Percentiles rank a stretch among this genome's conserved stretches.
These are phyloP conservation scores for Scutellaria barbata DNA, from an alignment of 257 asterid genomes.

Conservation along the genomic window DNA sequence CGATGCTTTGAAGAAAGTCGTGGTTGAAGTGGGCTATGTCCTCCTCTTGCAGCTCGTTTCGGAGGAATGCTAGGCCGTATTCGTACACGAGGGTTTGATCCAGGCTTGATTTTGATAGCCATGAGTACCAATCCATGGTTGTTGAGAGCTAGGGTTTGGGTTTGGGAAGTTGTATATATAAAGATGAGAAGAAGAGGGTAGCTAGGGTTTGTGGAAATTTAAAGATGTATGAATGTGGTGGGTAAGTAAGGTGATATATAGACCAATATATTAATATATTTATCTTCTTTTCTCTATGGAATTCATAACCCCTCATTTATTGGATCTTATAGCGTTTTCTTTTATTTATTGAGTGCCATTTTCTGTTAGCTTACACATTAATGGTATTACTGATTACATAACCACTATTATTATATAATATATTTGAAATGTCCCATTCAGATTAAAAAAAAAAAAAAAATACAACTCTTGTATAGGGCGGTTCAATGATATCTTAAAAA, in stretches of 20 bases:
- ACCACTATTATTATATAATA: no score
- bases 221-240: slow-evolving; percentile 47
- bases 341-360: background rate
- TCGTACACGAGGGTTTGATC: slow-evolving; percentile 54
- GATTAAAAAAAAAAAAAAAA: no score
- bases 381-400: background rate
- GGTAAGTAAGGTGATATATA: slow-evolving; percentile 45
- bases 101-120: slow-evolving; percentile 68
- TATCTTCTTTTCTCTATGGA: slow-evolving; percentile 29
- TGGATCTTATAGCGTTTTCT: slow-evolving; percentile 11
- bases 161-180: slow-evolving; percentile 23
- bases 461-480: no score
- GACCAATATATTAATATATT: slow-evolving; percentile 24
- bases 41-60: slow-evolving; percentile 68
- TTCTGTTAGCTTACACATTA: slow-evolving; percentile 21
- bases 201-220: slow-evolving; percentile 20
- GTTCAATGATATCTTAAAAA: no score
- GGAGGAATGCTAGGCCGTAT: slow-evolving; percentile 52
- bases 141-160: background rate
- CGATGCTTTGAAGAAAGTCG: slow-evolving; percentile 79
- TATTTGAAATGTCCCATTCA: no score
- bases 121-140: slow-evolving; percentile 79
- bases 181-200: background rate
- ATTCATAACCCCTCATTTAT: slow-evolving; percentile 38
- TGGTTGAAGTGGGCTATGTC: slow-evolving; percentile 74